Conservation (phyloP, 1,284 basidiomycete species). For the Apiotrichum brassicae region DNA sequence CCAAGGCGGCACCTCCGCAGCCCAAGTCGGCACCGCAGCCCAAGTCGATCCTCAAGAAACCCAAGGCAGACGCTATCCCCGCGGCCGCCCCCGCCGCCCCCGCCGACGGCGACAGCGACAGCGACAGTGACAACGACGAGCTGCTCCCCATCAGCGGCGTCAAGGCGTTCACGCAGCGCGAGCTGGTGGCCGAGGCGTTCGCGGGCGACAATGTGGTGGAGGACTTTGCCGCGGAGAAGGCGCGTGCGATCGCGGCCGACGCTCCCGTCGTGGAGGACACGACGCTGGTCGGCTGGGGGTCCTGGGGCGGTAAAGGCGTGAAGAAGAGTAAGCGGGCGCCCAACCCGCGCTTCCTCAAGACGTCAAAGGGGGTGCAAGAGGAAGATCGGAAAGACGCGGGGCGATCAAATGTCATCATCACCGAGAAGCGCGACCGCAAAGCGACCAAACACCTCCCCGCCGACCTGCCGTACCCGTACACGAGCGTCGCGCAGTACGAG, state of each 20-base stretch:
- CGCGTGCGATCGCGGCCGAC: slow-evolving; percentile 68
- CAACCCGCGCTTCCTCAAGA: slow-evolving; percentile 61
- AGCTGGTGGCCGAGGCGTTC: slow-evolving; percentile 89
- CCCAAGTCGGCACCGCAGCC: slow-evolving; percentile 1
- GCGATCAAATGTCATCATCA: slow-evolving; percentile 85
- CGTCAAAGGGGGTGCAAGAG: slow-evolving; percentile 71
- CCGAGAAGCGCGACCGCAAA: slow-evolving; percentile 90
- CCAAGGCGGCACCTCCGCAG: slow-evolving; percentile 9
- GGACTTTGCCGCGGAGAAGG: slow-evolving; percentile 82
- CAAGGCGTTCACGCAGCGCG: slow-evolving; percentile 53
- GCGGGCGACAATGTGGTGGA: slow-evolving; percentile 87
- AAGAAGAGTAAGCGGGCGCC: slow-evolving; percentile 46
- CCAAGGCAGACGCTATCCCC: slow-evolving; percentile 12
- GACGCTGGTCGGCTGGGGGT: slow-evolving; percentile 91
- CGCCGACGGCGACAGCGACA: slow-evolving; percentile 4
- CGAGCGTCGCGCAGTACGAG: slow-evolving; percentile 82
- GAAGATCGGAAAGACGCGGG: slow-evolving; percentile 71
- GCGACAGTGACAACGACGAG: slow-evolving; percentile 52
- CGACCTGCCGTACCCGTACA: slow-evolving; percentile 90
- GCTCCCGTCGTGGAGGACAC: slow-evolving; percentile 80
- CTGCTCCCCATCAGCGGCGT: slow-evolving; percentile 34
- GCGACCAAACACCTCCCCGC: slow-evolving; percentile 78
- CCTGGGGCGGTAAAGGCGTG: slow-evolving; percentile 78
- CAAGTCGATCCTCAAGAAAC: slow-evolving; percentile 11
- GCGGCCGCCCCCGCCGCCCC: neutral